Evolutionary conservation across 139 green algal genomes (phyloP).

Genomic region (Chara braunii): DNA sequence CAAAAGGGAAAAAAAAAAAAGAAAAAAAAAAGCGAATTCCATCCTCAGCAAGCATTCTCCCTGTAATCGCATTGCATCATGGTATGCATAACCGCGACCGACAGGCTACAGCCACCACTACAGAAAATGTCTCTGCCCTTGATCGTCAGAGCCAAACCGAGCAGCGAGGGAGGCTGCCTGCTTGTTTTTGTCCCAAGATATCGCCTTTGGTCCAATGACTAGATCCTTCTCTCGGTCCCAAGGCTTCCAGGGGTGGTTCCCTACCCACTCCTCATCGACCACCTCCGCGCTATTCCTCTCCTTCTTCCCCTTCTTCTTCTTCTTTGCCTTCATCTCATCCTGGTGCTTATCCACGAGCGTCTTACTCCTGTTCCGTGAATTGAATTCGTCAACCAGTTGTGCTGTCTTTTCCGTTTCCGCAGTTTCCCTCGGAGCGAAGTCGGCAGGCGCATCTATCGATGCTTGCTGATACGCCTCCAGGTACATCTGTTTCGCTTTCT

Average conservation of each 20-base stretch:
- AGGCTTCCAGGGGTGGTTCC: constrained; percentile 28
- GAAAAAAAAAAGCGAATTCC: too few species aligned
- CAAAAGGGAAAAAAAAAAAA: too few species aligned
- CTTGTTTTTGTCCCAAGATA: constrained; percentile 8
- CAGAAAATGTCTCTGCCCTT: constrained; percentile 8
- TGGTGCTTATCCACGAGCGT: constrained; percentile 35
- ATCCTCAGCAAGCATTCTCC: too few species aligned
- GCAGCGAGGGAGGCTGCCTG: constrained; percentile 6
- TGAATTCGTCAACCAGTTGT: constrained; percentile 22
- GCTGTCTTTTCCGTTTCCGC: constrained; percentile 13
- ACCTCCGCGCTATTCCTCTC: constrained; percentile 11
- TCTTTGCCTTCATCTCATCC: not conserved
- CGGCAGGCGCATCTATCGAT: constrained; percentile 4
- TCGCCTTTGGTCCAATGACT: constrained; percentile 6
- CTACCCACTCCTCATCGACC: constrained; percentile 3
- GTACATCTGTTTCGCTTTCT: constrained; percentile 33
- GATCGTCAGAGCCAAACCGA: not conserved
- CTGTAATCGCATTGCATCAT: too few species aligned
- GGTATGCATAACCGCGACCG: too few species aligned
- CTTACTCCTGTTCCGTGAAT: constrained; percentile 11
- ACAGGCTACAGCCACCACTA: not conserved
- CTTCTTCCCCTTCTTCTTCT: constrained; percentile 29
- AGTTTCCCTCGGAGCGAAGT: not conserved
- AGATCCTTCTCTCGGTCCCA: constrained; percentile 41
- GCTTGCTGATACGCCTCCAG: constrained; percentile 12